phyloP scores from a whole-genome alignment of 2,329 filamentous ascomycete species.

The Chaetomium strumarium region DNA sequence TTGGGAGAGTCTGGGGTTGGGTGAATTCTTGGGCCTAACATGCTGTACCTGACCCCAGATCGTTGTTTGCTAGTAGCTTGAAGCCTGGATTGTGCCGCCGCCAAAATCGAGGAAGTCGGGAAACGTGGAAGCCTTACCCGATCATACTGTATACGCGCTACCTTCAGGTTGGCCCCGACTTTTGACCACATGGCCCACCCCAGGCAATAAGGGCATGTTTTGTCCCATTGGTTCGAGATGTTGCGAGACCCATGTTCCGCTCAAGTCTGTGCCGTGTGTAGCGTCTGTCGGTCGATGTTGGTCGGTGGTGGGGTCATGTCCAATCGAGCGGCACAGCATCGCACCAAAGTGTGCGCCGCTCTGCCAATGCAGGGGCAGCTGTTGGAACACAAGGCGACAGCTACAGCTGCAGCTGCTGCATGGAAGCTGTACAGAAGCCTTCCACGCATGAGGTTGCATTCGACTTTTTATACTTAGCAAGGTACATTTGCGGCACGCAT shows the following conservation, averaged over 20 bases:
- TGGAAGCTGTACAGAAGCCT: constrained; percentile 14
- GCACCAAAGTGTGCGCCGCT: background rate
- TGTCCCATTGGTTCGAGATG: constrained; percentile 1
- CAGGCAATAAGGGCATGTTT: too few relatives aligned
- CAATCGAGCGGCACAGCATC: constrained; percentile 3
- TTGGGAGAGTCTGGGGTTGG: too few relatives aligned
- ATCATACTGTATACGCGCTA: too few relatives aligned
- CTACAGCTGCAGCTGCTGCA: constrained; percentile 10
- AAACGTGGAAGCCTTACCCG: too few relatives aligned
- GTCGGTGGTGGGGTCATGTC: background rate
- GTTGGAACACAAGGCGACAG: background rate
- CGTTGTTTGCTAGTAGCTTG: too few relatives aligned
- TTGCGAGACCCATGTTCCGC: background rate
- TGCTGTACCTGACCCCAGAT: too few relatives aligned
- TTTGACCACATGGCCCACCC: too few relatives aligned
- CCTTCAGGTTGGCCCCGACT: too few relatives aligned
- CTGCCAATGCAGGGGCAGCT: constrained; percentile 11
- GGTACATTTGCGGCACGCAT: constrained; percentile 6
- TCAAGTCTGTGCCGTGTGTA: background rate
- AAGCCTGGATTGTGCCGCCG: too few relatives aligned
- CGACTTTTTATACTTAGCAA: constrained; percentile 21
- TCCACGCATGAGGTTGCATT: background rate
- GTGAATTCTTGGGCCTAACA: too few relatives aligned
- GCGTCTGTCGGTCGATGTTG: background rate
- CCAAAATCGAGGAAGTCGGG: too few relatives aligned